A percentile compares a stretch with the other conserved stretches of the same genome.
phyloP scores from a whole-genome alignment of 2,329 filamentous ascomycete genomes.

The Paraconiothyrium brasiliense region DNA sequence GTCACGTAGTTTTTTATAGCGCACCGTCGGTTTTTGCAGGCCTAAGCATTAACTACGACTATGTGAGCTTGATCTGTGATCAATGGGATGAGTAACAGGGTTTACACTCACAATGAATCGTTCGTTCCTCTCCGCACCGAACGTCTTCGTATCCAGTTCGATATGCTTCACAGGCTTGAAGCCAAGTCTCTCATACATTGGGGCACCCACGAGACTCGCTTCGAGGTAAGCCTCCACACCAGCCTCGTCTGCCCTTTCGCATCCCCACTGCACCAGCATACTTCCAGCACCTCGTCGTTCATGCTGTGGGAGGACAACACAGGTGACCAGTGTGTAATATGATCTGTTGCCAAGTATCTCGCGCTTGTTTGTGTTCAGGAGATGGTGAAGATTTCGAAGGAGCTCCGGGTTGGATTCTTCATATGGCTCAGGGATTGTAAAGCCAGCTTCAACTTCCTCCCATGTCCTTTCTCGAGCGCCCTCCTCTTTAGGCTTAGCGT shows the following conservation, averaged over 20 bases:
- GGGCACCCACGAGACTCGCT: slow-evolving; percentile 42
- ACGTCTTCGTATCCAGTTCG: slow-evolving; percentile 40
- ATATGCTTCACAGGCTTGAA: slow-evolving; percentile 39
- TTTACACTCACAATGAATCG: background rate
- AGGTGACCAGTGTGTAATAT: slow-evolving; percentile 41
- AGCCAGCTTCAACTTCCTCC: slow-evolving; percentile 38
- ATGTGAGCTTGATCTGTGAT: background rate
- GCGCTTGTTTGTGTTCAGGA: slow-evolving; percentile 36
- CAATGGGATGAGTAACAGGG: background rate
- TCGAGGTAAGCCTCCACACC: slow-evolving; percentile 45
- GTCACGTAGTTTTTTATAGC: background rate
- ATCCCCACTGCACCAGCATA: slow-evolving; percentile 44
- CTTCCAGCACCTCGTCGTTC: slow-evolving; percentile 43
- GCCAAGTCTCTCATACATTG: slow-evolving; percentile 44
- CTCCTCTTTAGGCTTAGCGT: slow-evolving; percentile 29
- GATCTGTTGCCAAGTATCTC: slow-evolving; percentile 31
- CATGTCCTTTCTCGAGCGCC: slow-evolving; percentile 29
- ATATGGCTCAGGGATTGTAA: slow-evolving; percentile 34
- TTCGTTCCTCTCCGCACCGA: slow-evolving; percentile 32
- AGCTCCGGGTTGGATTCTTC: slow-evolving; percentile 37
- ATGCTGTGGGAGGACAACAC: slow-evolving; percentile 42
- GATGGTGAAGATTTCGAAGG: slow-evolving; percentile 28
- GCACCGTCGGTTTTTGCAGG: background rate
- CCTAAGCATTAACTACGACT: background rate
- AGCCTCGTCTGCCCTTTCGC: slow-evolving; percentile 42